Conservation (phyloP, 2,329 filamentous ascomycete species). For the Ceratocystis ficicola region DNA sequence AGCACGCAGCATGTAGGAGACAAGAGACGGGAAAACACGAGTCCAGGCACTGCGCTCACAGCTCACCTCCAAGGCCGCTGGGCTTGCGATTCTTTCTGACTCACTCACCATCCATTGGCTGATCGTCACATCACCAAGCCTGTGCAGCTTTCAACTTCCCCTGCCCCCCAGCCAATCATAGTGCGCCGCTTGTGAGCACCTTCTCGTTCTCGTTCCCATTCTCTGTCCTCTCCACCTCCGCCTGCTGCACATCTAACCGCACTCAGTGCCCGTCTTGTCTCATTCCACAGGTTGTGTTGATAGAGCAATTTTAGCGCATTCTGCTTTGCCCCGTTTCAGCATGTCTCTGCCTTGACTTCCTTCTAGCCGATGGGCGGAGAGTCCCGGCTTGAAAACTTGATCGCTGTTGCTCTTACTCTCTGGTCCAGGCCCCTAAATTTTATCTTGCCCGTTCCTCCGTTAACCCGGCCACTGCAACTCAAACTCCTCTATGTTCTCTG, state of each 20-base stretch:
- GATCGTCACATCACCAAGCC: too few species aligned
- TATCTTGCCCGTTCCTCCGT: too few species aligned
- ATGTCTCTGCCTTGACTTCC: not conserved
- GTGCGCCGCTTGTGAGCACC: not conserved
- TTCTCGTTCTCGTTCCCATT: not conserved
- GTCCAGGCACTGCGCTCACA: too few species aligned
- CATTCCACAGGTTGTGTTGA: not conserved
- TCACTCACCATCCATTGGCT: too few species aligned
- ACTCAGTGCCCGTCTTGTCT: not conserved
- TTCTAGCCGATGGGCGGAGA: constrained; percentile 17
- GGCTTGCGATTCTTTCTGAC: too few species aligned
- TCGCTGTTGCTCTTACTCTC: not conserved
- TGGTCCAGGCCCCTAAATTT: not conserved
- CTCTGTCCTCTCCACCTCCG: not conserved
- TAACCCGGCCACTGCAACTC: too few species aligned
- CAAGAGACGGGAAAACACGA: too few species aligned
- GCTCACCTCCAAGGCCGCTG: too few species aligned
- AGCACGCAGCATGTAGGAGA: too few species aligned
- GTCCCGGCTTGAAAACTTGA: constrained; percentile 5
- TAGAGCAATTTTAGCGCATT: not conserved
- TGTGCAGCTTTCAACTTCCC: not conserved
- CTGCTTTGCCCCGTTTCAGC: not conserved
- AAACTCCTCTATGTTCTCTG: too few species aligned
- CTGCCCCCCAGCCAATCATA: not conserved
- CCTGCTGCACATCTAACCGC: not conserved